phyloP scores from a whole-genome alignment of 2,329 filamentous ascomycete species.

The Aspergillus luchuensis region DNA sequence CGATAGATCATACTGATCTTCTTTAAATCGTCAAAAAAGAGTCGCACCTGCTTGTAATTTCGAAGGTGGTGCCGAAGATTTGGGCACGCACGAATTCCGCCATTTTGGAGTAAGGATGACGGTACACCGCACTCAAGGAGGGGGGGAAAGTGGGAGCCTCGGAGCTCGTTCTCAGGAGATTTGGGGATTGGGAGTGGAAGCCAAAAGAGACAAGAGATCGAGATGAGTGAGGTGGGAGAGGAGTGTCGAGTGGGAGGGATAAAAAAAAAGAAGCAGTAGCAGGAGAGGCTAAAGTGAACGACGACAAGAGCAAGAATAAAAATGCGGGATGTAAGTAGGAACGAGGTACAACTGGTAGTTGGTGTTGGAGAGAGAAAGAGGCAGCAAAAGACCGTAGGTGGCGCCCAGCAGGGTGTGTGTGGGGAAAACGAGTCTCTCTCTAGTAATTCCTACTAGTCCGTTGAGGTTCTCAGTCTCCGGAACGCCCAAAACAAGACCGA shows the following conservation, averaged over 20 bases:
- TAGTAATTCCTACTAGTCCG: constrained; percentile 14
- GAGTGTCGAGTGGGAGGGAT: not conserved
- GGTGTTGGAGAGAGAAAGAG: constrained; percentile 15
- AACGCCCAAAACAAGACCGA: constrained; percentile 32
- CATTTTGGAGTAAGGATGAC: constrained; percentile 62
- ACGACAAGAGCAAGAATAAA: not conserved
- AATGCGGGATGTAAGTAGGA: constrained; percentile 20
- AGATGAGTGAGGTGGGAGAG: constrained; percentile 13
- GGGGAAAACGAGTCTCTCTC: constrained; percentile 28
- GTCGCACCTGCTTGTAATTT: constrained; percentile 92
- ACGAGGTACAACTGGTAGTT: constrained; percentile 10
- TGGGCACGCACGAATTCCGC: constrained; percentile 98
- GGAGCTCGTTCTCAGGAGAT: not conserved
- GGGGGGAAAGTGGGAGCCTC: constrained; percentile 4
- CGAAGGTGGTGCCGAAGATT: constrained; percentile 99
- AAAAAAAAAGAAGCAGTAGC: constrained; percentile 2
- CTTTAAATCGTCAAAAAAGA: not conserved
- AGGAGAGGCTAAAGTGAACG: constrained; percentile 4
- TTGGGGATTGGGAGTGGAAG: constrained; percentile 13
- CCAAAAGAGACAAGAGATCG: not conserved
- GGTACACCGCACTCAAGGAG: constrained; percentile 17
- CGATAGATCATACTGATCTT: not conserved
- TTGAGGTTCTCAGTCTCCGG: constrained; percentile 20
- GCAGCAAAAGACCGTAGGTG: constrained; percentile 25
- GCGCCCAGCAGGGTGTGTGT: constrained; percentile 29